These are phyloP conservation scores for Pseudocercospora pini-densiflorae DNA, from an alignment of 2,329 filamentous ascomycete species.

Conservation along the genomic window DNA sequence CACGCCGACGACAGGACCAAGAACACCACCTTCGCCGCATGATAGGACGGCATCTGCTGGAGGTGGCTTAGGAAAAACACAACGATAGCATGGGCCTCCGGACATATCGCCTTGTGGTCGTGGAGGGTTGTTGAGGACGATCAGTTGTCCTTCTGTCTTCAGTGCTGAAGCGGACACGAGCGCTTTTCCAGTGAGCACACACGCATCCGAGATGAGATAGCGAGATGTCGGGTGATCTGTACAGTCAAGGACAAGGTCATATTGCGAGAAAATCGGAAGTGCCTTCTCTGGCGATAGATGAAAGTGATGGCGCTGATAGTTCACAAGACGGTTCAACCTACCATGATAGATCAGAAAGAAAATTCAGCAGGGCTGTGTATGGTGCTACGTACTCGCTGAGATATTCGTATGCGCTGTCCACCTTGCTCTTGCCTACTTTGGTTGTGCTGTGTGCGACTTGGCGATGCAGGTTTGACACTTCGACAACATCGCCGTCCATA, in stretches of 20 bases:
- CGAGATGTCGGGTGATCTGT: slow-evolving; percentile 91
- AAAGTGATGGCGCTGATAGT: slow-evolving; percentile 64
- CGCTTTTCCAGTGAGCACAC: slow-evolving; percentile 76
- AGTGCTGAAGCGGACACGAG: slow-evolving; percentile 90
- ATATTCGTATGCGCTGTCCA: slow-evolving; percentile 66
- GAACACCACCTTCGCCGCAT: slow-evolving; percentile 89
- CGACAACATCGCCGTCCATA: slow-evolving; percentile 86
- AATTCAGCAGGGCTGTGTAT: background rate
- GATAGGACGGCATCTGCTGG: slow-evolving; percentile 80
- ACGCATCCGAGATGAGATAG: slow-evolving; percentile 90
- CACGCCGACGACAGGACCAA: slow-evolving; percentile 88
- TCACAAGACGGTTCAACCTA: slow-evolving; percentile 70
- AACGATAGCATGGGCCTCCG: slow-evolving; percentile 89
- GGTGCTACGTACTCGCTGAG: slow-evolving; percentile 48
- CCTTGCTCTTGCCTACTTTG: slow-evolving; percentile 76
- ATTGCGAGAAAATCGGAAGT: slow-evolving; percentile 66
- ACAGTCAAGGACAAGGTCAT: slow-evolving; percentile 90
- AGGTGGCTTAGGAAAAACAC: slow-evolving; percentile 86
- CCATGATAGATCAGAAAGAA: slow-evolving; percentile 19
- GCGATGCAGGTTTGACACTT: slow-evolving; percentile 88
- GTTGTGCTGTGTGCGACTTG: slow-evolving; percentile 80
- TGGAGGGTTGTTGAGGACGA: slow-evolving; percentile 83
- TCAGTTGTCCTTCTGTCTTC: slow-evolving; percentile 85
- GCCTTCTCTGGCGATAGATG: slow-evolving; percentile 74
- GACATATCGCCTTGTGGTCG: slow-evolving; percentile 58